Evolutionary conservation across 805 yeast species (phyloP).

Genomic region (Nakazawaea ambrosiae): DNA sequence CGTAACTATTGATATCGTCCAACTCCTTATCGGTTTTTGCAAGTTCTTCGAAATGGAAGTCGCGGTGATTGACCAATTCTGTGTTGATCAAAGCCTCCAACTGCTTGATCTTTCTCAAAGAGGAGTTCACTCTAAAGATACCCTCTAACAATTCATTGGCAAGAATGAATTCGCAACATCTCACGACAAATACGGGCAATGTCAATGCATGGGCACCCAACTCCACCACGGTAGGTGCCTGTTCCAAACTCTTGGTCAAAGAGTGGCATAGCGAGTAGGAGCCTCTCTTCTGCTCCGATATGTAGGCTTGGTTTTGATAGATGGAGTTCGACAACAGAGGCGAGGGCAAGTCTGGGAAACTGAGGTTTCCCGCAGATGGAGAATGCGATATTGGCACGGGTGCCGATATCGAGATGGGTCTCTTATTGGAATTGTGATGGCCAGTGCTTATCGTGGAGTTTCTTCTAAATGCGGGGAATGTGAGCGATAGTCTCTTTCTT

Average conservation of each 20-base stretch:
- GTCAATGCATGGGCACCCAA: conserved; percentile 5
- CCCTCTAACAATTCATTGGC: conserved; percentile 23
- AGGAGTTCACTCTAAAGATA: conserved; percentile 29
- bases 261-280: conserved; percentile 6
- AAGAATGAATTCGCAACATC: conserved; percentile 23
- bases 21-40: conserved; percentile 14
- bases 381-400: conserved; percentile 3
- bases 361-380: no score
- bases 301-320: conserved; percentile 2
- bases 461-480: not conserved
- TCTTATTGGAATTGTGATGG: not conserved
- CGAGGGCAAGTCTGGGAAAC: not conserved
- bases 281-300: conserved; percentile 1
- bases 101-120: conserved; percentile 24
- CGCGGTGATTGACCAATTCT: conserved; percentile 1
- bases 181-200: conserved; percentile 24
- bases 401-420: not conserved
- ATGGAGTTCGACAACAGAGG: conserved; percentile 1
- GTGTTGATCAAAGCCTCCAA: conserved; percentile 21
- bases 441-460: no score
- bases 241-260: conserved; percentile 1
- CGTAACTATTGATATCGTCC: conserved; percentile 21
- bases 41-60: conserved; percentile 13
- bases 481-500: not conserved
- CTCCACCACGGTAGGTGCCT: not conserved